These are phyloP conservation scores for Stellera chamaejasme DNA, from an alignment of 345 rosid species.

Conservation along the genomic window DNA sequence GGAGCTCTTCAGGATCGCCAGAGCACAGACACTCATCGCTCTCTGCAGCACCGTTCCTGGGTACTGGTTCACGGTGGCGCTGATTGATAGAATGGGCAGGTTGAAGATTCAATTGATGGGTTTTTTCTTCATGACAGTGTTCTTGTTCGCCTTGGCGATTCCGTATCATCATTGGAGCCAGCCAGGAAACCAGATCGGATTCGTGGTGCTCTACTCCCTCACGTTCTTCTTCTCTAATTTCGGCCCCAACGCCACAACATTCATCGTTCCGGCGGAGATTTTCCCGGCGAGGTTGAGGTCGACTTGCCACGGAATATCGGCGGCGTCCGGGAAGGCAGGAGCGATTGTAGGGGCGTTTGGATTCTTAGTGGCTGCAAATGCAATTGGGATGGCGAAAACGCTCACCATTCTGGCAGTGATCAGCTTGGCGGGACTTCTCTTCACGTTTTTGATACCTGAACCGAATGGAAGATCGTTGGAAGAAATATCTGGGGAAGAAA, in stretches of 20 bases:
- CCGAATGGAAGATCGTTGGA: slow-evolving; percentile 52
- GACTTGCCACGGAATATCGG: slow-evolving; percentile 79
- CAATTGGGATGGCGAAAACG: slow-evolving; percentile 33
- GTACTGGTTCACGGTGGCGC: slow-evolving; percentile 41
- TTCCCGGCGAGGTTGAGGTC: slow-evolving; percentile 76
- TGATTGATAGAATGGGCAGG: slow-evolving; percentile 46
- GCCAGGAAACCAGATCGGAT: slow-evolving; percentile 37
- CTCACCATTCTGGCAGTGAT: slow-evolving; percentile 32
- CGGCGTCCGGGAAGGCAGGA: slow-evolving; percentile 58
- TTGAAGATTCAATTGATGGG: slow-evolving; percentile 47
- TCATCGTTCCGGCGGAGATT: slow-evolving; percentile 68
- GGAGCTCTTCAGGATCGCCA: slow-evolving; percentile 49
- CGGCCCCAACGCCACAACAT: slow-evolving; percentile 79
- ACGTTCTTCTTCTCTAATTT: slow-evolving; percentile 78
- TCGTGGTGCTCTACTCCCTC: slow-evolving; percentile 47
- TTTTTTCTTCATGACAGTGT: slow-evolving; percentile 48
- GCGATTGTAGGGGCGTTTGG: slow-evolving; percentile 76
- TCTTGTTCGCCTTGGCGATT: slow-evolving; percentile 53
- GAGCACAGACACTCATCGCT: slow-evolving; percentile 59
- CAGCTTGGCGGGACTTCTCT: slow-evolving; percentile 30
- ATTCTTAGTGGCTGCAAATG: slow-evolving; percentile 42
- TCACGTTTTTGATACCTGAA: slow-evolving; percentile 38
- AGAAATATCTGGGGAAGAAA: slow-evolving; percentile 44
- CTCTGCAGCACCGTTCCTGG: slow-evolving; percentile 73
- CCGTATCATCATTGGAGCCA: slow-evolving; percentile 71